A percentile compares a stretch with the other conserved stretches of the same genome.
Evolutionary conservation across 345 rosid genomes (phyloP).

Genomic region (Trapa incisa): DNA sequence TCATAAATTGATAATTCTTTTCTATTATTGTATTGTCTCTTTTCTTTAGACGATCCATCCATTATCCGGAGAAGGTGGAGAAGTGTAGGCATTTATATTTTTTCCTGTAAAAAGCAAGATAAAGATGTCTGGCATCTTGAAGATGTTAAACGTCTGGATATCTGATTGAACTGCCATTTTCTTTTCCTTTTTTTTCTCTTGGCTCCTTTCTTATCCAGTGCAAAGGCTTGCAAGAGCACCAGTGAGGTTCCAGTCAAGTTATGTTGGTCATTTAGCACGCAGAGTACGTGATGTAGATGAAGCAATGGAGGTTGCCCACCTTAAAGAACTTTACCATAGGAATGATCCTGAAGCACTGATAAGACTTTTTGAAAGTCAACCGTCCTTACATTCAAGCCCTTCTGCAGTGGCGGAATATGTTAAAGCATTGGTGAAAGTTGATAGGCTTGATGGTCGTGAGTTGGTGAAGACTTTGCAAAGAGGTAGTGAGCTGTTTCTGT

Average conservation of each 20-base stretch:
- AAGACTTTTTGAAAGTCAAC: slow-evolving; percentile 64
- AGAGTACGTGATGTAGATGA: slow-evolving; percentile 65
- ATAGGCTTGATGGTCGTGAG: slow-evolving; percentile 78
- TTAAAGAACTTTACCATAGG: slow-evolving; percentile 59
- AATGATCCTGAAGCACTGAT: slow-evolving; percentile 89
- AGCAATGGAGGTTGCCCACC: slow-evolving; percentile 51
- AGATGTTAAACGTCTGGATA: background rate
- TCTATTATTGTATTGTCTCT: no score
- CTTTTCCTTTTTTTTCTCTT: no score
- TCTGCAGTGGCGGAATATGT: slow-evolving; percentile 73
- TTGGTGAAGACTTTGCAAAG: slow-evolving; percentile 68
- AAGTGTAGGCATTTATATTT: no score
- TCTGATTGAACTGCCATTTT: background rate
- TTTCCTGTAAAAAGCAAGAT: no score
- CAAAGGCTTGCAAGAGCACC: slow-evolving; percentile 17
- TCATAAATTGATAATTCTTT: no score
- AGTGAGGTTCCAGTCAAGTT: slow-evolving; percentile 51
- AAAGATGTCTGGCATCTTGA: background rate
- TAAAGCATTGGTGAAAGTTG: slow-evolving; percentile 80
- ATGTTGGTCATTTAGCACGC: slow-evolving; percentile 66
- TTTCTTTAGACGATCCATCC: no score
- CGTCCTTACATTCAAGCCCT: slow-evolving; percentile 53
- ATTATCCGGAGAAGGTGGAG: no score
- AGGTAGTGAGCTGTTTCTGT: slow-evolving; percentile 26
- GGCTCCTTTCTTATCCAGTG: slow-evolving; percentile 16